These are phyloP conservation scores for Rhizopogon salebrosus DNA, from an alignment of 768 basidiomycete genomes.

Conservation along the genomic window DNA sequence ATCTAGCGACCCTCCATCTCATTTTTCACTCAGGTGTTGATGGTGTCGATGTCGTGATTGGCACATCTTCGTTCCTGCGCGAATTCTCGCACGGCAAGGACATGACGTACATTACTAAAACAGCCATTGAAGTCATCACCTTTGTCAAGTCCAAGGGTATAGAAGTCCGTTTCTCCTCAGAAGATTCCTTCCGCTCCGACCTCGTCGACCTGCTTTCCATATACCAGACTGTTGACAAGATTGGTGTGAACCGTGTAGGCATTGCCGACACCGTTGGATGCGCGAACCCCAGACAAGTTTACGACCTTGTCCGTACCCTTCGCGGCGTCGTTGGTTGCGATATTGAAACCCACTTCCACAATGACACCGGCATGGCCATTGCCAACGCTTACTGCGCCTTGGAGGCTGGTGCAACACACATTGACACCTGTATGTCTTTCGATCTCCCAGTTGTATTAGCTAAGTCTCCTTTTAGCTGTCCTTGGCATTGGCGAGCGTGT, in stretches of 20 bases:
- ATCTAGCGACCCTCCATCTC: background rate
- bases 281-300: slow-evolving; percentile 97
- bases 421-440: slow-evolving; percentile 79
- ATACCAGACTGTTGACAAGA: slow-evolving; percentile 99
- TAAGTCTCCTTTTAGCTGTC: slow-evolving; percentile 50
- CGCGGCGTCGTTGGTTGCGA: slow-evolving; percentile 96
- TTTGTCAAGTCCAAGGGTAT: slow-evolving; percentile 99
- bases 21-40: slow-evolving; percentile 67
- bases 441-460: background rate
- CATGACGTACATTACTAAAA: slow-evolving; percentile 99
- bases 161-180: slow-evolving; percentile 98
- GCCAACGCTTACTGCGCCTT: slow-evolving; percentile 98
- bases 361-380: slow-evolving; percentile 98
- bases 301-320: slow-evolving; percentile 94
- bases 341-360: slow-evolving; percentile 97
- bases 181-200: slow-evolving; percentile 99
- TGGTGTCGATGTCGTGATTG: slow-evolving; percentile 98
- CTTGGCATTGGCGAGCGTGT: slow-evolving; percentile 99
- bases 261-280: slow-evolving; percentile 99
- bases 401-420: slow-evolving; percentile 98
- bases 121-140: slow-evolving; percentile 97
- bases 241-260: slow-evolving; percentile 97
- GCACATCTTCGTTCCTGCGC: slow-evolving; percentile 97
- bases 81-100: slow-evolving; percentile 99
- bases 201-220: slow-evolving; percentile 97